Conservation (phyloP, 768 basidiomycete genomes). For the Sarcodon sp. region DNA sequence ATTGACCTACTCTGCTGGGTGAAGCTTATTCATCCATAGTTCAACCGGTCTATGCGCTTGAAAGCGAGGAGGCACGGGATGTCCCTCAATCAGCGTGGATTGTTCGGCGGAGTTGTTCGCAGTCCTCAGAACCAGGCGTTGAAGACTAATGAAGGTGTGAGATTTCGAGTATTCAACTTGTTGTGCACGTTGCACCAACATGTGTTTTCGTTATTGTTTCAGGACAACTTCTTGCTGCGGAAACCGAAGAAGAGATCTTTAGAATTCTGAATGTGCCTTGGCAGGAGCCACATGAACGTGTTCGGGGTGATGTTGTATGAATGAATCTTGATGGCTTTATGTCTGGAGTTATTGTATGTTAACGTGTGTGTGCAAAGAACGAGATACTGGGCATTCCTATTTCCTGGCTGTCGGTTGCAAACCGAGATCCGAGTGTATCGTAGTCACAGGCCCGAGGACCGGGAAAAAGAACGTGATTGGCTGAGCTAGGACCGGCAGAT, state of each 20-base stretch:
- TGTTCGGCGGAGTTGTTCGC: conserved; percentile 62
- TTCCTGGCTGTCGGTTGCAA: no score
- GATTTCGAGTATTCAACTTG: not conserved
- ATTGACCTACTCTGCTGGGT: not conserved
- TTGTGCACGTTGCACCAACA: conserved; percentile 1
- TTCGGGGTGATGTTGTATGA: conserved; percentile 20
- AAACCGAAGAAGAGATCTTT: conserved; percentile 84
- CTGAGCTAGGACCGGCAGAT: not conserved
- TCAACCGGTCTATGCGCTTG: conserved; percentile 79
- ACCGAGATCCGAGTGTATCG: no score
- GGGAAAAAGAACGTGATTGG: no score
- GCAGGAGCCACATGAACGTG: conserved; percentile 71
- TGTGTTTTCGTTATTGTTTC: not conserved
- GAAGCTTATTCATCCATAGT: conserved; percentile 29
- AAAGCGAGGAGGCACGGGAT: conserved; percentile 76
- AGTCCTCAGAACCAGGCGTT: conserved; percentile 49
- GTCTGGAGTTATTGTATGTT: not conserved
- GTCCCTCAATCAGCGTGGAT: conserved; percentile 79
- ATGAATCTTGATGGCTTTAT: not conserved
- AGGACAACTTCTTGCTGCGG: conserved; percentile 66
- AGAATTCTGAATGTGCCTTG: conserved; percentile 65
- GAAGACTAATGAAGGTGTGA: conserved; percentile 46
- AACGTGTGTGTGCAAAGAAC: not conserved
- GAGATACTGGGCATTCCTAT: no score
- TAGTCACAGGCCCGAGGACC: no score